Evolutionary conservation across 2,329 filamentous ascomycete genomes (phyloP).

Genomic region (Aspergillus aculeatus): DNA sequence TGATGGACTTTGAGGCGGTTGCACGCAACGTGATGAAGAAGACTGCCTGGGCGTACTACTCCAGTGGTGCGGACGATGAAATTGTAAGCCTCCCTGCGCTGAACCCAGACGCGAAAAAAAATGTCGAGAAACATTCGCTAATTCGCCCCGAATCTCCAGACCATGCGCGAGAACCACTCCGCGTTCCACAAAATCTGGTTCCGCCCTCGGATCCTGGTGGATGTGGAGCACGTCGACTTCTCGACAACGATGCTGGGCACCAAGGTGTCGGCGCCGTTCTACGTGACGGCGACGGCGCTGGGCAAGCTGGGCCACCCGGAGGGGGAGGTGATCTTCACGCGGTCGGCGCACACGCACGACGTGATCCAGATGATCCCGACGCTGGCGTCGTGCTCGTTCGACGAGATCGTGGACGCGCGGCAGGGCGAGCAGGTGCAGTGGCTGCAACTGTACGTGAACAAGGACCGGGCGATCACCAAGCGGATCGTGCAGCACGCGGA

Average conservation of each 20-base stretch:
- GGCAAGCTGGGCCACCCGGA: slow-evolving; percentile 93
- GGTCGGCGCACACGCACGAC: slow-evolving; percentile 78
- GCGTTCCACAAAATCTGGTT: slow-evolving; percentile 99
- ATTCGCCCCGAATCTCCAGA: slow-evolving; percentile 52
- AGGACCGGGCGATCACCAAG: slow-evolving; percentile 85
- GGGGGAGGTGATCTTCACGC: slow-evolving; percentile 87
- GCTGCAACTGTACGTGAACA: slow-evolving; percentile 97
- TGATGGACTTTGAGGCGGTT: slow-evolving; percentile 94
- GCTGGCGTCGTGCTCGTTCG: slow-evolving; percentile 92
- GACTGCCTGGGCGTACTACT: slow-evolving; percentile 97
- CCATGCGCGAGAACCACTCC: slow-evolving; percentile 89
- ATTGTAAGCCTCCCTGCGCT: slow-evolving; percentile 55
- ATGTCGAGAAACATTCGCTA: slow-evolving; percentile 12
- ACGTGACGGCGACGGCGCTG: slow-evolving; percentile 92
- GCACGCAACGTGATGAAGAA: slow-evolving; percentile 91
- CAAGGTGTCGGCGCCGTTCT: slow-evolving; percentile 82
- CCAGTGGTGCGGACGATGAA: slow-evolving; percentile 85
- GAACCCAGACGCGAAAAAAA: not conserved
- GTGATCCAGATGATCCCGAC: slow-evolving; percentile 99
- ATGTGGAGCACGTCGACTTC: slow-evolving; percentile 84
- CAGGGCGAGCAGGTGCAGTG: slow-evolving; percentile 83
- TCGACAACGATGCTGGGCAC: slow-evolving; percentile 92
- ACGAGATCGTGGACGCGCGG: slow-evolving; percentile 89
- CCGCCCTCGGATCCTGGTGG: slow-evolving; percentile 80
- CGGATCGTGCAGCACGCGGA: slow-evolving; percentile 91